Evolutionary conservation across 345 rosid species (phyloP).

Genomic region (Populus deltoides): DNA sequence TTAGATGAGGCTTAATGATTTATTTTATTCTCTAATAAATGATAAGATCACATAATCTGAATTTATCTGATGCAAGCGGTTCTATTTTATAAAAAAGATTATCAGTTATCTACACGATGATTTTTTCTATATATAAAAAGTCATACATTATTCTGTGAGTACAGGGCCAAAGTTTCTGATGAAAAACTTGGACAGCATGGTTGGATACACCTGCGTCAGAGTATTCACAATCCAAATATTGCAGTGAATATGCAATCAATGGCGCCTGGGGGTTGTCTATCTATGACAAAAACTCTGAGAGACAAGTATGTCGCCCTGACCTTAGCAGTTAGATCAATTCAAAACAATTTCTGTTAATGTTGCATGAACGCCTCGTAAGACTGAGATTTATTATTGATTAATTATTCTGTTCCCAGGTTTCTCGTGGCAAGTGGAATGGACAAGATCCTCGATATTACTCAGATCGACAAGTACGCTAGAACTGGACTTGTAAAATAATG

Average conservation of each 20-base stretch:
- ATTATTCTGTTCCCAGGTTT: constrained; percentile 49
- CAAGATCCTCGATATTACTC: constrained; percentile 53
- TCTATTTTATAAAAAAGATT: neutral
- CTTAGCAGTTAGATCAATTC: neutral
- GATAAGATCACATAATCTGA: too few relatives aligned
- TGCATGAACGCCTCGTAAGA: neutral
- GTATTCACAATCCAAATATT: constrained; percentile 86
- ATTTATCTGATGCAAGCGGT: neutral
- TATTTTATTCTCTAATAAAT: too few relatives aligned
- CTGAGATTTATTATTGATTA: constrained; percentile 1
- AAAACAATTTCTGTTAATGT: neutral
- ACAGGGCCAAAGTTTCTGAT: constrained; percentile 66
- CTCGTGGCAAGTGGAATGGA: constrained; percentile 58
- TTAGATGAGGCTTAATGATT: too few relatives aligned
- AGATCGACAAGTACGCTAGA: constrained; percentile 44
- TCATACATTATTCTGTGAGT: neutral
- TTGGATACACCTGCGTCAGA: constrained; percentile 85
- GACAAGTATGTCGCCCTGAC: constrained; percentile 44
- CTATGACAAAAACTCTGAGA: constrained; percentile 47
- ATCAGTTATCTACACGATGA: too few relatives aligned
- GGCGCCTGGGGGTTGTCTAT: constrained; percentile 58
- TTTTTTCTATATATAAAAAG: neutral
- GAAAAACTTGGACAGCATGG: constrained; percentile 57
- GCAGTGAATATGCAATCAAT: constrained; percentile 80
- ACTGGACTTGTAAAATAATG: constrained; percentile 4